Conservation (phyloP, 495 filamentous ascomycete species). For the Podospora bellae-mahoneyi region DNA sequence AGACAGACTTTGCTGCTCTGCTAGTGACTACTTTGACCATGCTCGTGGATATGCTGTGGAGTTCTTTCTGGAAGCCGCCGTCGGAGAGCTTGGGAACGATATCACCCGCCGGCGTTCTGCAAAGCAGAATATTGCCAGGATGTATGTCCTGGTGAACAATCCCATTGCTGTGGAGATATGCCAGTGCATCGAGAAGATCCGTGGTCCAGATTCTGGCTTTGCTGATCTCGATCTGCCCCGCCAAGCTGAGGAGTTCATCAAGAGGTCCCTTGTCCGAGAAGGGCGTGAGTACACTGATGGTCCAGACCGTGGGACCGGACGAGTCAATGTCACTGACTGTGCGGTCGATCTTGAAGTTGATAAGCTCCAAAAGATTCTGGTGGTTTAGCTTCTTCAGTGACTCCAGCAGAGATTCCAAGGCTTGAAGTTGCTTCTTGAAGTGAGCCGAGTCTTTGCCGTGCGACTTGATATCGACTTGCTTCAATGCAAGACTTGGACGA, state of each 20-base stretch:
- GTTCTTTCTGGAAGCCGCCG: slow-evolving; percentile 60
- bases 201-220: slow-evolving; percentile 81
- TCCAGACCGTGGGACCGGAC: slow-evolving; percentile 53
- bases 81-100: slow-evolving; percentile 65
- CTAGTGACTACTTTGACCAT: slow-evolving; percentile 43
- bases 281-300: slow-evolving; percentile 75
- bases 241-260: slow-evolving; percentile 72
- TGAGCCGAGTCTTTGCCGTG: slow-evolving; percentile 51
- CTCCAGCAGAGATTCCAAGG: slow-evolving; percentile 67
- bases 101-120: slow-evolving; percentile 54
- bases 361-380: slow-evolving; percentile 68
- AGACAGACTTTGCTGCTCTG: slow-evolving; percentile 65
- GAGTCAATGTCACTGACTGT: slow-evolving; percentile 40
- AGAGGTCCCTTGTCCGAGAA: slow-evolving; percentile 79
- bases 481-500: slow-evolving; percentile 64
- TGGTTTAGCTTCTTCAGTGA: slow-evolving; percentile 69
- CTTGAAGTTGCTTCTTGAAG: slow-evolving; percentile 65
- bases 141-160: slow-evolving; percentile 78
- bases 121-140: slow-evolving; percentile 69
- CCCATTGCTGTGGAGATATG: slow-evolving; percentile 78
- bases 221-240: slow-evolving; percentile 65
- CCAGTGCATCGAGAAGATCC: slow-evolving; percentile 84
- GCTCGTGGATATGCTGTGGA: slow-evolving; percentile 56
- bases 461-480: slow-evolving; percentile 58
- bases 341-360: slow-evolving; percentile 74